These are phyloP conservation scores for Yamadazyma tumulicola DNA, from an alignment of 805 yeast genomes.

Conservation along the genomic window DNA sequence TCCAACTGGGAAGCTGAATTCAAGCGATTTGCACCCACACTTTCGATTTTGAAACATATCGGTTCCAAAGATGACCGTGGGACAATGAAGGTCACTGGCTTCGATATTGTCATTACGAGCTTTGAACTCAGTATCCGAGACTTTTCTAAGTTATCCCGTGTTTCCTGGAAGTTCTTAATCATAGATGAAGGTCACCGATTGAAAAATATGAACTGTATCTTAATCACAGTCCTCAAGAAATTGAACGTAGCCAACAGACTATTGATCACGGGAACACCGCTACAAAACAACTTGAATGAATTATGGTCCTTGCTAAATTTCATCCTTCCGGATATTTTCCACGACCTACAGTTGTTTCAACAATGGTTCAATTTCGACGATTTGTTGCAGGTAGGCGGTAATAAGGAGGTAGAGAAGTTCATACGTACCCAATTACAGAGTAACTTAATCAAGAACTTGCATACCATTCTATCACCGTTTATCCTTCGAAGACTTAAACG, in stretches of 20 bases:
- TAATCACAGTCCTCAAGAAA: conserved; percentile 68
- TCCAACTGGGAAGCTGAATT: conserved; percentile 83
- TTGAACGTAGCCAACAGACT: conserved; percentile 68
- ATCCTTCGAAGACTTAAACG: conserved; percentile 76
- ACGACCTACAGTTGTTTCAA: conserved; percentile 84
- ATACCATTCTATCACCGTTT: conserved; percentile 86
- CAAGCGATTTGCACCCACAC: conserved; percentile 63
- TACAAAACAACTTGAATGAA: conserved; percentile 87
- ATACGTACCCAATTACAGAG: conserved; percentile 52
- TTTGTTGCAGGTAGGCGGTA: conserved; percentile 24
- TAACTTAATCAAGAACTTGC: conserved; percentile 70
- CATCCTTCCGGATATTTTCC: conserved; percentile 88
- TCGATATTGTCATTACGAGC: conserved; percentile 68
- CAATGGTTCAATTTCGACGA: conserved; percentile 89
- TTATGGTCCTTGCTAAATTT: conserved; percentile 91
- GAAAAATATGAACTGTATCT: conserved; percentile 76
- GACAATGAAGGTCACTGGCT: conserved; percentile 9
- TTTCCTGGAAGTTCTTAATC: conserved; percentile 74
- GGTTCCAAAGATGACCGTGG: conserved; percentile 62
- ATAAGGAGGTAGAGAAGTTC: conserved; percentile 41
- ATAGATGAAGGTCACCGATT: conserved; percentile 96
- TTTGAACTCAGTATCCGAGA: conserved; percentile 81
- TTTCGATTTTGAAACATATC: conserved; percentile 60
- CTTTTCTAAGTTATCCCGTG: conserved; percentile 28
- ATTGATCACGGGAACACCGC: conserved; percentile 91